These are phyloP conservation scores for Helichrysum umbraculigerum DNA, from an alignment of 129 eudicot genomes.

Conservation along the genomic window DNA sequence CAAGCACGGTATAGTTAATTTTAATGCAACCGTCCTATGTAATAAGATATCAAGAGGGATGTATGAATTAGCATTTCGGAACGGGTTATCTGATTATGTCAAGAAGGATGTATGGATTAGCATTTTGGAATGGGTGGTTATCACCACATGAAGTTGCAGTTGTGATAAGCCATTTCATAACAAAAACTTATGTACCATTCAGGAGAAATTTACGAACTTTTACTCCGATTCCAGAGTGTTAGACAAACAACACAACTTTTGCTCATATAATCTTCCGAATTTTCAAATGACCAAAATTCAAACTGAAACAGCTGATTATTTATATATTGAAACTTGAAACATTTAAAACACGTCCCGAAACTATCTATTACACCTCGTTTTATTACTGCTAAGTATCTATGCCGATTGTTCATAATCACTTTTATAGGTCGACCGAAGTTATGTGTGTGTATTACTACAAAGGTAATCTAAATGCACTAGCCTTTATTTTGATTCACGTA, in stretches of 20 bases:
- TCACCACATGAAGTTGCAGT: background rate
- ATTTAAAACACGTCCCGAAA: background rate
- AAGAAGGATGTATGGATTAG: too few relatives aligned
- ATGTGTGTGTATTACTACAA: background rate
- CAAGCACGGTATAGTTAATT: background rate
- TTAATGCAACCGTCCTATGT: background rate
- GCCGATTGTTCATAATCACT: background rate
- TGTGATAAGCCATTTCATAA: background rate
- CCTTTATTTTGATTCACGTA: background rate
- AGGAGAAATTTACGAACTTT: background rate
- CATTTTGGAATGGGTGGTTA: too few relatives aligned
- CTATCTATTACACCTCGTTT: background rate
- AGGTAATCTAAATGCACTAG: background rate
- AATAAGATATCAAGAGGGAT: background rate
- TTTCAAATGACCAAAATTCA: background rate
- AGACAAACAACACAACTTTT: background rate
- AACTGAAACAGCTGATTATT: background rate
- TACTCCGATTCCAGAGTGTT: background rate
- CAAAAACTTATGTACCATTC: background rate
- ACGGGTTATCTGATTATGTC: background rate
- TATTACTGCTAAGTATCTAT: background rate
- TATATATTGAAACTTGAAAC: background rate
- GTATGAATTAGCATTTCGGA: too few relatives aligned
- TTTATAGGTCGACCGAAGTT: background rate
- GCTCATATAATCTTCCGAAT: background rate